Percentiles rank a stretch among this genome's conserved stretches.
phyloP scores from a whole-genome alignment of 192 early-diverging fungal species.

The Spizellomyces sp. region DNA sequence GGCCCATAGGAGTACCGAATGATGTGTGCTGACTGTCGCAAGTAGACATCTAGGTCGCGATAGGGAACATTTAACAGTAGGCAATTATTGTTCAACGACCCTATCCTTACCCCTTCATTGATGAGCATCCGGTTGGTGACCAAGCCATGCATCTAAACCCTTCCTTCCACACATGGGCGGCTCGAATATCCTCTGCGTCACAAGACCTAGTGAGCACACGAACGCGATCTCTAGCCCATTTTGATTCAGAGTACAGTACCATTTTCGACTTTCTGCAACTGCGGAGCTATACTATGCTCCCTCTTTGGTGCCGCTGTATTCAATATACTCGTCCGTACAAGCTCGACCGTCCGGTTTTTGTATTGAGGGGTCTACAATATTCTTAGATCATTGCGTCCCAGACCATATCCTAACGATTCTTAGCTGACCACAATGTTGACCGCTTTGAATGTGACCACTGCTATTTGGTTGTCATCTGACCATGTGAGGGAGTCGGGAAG shows the following conservation, averaged over 20 bases:
- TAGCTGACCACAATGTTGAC: constrained; percentile 22
- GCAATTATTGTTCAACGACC: neutral
- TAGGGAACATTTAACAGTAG: neutral
- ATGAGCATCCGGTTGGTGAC: constrained; percentile 22
- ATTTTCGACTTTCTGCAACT: neutral
- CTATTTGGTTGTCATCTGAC: constrained; percentile 35
- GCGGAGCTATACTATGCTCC: neutral
- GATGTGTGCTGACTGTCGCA: constrained; percentile 15
- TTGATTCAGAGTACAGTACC: too few relatives aligned
- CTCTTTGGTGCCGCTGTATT: neutral
- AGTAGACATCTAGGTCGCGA: constrained; percentile 22
- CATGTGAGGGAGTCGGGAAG: constrained; percentile 20
- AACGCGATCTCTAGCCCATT: too few relatives aligned
- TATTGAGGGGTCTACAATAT: neutral
- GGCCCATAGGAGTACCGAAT: constrained; percentile 21
- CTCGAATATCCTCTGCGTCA: constrained; percentile 9
- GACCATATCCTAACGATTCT: neutral
- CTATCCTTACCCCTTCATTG: constrained; percentile 4
- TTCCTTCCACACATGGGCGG: constrained; percentile 14
- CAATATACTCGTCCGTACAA: neutral
- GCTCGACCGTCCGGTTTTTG: neutral
- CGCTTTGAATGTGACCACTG: constrained; percentile 11
- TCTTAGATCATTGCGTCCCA: neutral
- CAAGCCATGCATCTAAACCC: constrained; percentile 18
- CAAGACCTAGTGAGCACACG: neutral